Base-by-base conservation (phyloP, 352 stramenopile species). In the Pythium sp. region DNA sequence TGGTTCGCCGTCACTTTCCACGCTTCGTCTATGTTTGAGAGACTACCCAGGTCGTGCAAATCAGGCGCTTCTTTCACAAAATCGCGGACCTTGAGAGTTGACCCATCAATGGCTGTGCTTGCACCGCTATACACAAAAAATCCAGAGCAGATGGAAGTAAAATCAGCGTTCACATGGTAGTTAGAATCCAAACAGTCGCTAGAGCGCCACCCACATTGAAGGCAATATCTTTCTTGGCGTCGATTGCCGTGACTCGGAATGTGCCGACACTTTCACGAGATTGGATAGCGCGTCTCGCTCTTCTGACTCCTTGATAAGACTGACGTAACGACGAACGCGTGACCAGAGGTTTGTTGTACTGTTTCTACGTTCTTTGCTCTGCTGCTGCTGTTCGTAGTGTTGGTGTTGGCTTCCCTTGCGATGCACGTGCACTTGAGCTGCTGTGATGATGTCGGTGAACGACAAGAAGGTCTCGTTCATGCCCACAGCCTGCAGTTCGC, bases 1-100 rank as follows among this genome's bases (percentile, higher is more conserved):
- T 85, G 75, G 62, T 87, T 79, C 8, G 79, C 79, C 14, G 81
- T 86, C 26, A 81, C 57, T 55, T 67, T 68, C 83, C 83, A 91
- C n/a, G 83, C 79, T 9, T 77, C 71, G 6, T 81, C 70, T 32
- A 68, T 58, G 8, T 74, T 82, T 9, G 68, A 65, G n/a, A 49
- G 15, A 12, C 55, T 26, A 20, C 55, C 11, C 69, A 75, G 20
- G 72, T 64, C 8, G 12, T 68, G 34, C 36, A 59, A 22, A 26
- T 34, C 7, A n/a, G 8, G 22, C 22, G 1, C 41, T 38, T 18
- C 22, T 36, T 20, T 22, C 28, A 14, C 53, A 20, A 24, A 5
- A 5, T 41, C 53, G 28, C 26, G 15, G 20, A 6, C 5, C 28
- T 59, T 38, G 26, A 28, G 8, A 28, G 2, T 28, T 54, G 20